Base-by-base conservation (phyloP, 2,329 filamentous ascomycete genomes). In the Pyrenochaeta sp. region DNA sequence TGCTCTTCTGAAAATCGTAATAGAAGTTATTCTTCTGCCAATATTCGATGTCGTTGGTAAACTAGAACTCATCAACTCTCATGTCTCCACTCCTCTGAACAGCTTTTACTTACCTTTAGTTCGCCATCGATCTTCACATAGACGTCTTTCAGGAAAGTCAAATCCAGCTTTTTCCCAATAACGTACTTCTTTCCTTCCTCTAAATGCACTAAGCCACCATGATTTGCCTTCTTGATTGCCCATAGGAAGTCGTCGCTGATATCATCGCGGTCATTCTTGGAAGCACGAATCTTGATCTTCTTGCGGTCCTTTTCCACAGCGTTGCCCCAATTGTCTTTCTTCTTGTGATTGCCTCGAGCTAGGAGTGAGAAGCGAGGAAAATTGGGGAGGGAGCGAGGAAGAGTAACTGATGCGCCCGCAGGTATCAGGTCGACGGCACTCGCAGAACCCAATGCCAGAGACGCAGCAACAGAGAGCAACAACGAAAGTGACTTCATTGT, bases 81-180 rank as follows among this genome's bases (percentile, higher is more conserved):
- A 22, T 28, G 37, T 19, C 15, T 27, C 25, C 8, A 6, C 24
- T 9, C 4, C 9, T n/a, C 9, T 6, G 9, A 25, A 10, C 40
- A 24, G 10, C 13, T 10, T 24, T 19, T 28, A 40, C 52, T 43
- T 65, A 80, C 79, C 72, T 81, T 79, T 9, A 73, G 27, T 67
- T 86, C 84, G 30, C 86, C 86, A 55, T 88, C 85, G 39, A 88
- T 78, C 52, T 82, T 83, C 27, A 88, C 78, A 22, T 88, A 84
- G 1, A 88, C 78, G 52, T 88, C 79, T 50, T 87, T 76, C 53
- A 88, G 73, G 59, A 86, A 87, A 7, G 81, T 87, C 59, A 88
- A 71, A 61, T 88, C 85, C 12, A 88, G 75, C 56, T 84, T 85
- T 73, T 83, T 85, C 54, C 85, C 86, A 62, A 88, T 86, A 22